Conservation (phyloP, 148 eudicot genomes). For the Diospyros kaki region DNA sequence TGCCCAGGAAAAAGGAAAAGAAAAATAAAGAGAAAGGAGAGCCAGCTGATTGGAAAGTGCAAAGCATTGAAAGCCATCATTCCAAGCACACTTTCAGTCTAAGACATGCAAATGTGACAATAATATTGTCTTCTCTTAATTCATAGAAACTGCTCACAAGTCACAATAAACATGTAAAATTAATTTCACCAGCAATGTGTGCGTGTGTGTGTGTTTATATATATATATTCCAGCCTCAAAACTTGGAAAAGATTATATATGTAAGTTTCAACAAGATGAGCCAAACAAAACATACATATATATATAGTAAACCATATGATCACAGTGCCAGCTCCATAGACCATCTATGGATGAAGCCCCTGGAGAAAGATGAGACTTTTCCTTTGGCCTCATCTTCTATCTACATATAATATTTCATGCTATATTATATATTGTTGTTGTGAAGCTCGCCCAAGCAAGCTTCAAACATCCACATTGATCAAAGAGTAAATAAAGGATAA, state of each 20-base stretch:
- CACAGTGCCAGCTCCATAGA: background rate
- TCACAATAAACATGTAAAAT: no score
- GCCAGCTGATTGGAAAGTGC: no score
- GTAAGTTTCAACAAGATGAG: no score
- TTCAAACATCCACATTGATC: constrained; percentile 1
- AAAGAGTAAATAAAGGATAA: background rate
- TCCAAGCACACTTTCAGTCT: constrained; percentile 2
- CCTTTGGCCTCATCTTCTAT: background rate
- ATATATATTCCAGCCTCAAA: no score
- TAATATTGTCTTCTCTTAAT: background rate
- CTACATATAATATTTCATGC: background rate
- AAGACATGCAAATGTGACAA: background rate
- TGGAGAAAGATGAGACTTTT: background rate
- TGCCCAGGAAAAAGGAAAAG: background rate
- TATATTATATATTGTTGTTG: background rate
- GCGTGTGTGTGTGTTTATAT: no score
- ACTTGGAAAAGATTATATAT: no score
- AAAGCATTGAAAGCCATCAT: constrained; percentile 12
- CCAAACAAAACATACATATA: no score
- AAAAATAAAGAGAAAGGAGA: background rate
- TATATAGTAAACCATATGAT: no score
- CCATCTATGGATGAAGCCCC: background rate
- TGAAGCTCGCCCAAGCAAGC: background rate
- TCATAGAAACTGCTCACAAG: background rate
- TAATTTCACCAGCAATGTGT: no score